A percentile compares a stretch with the other conserved stretches of the same genome.
Conservation (phyloP, 2,329 filamentous ascomycete genomes). For the Sphaerulina musiva region DNA sequence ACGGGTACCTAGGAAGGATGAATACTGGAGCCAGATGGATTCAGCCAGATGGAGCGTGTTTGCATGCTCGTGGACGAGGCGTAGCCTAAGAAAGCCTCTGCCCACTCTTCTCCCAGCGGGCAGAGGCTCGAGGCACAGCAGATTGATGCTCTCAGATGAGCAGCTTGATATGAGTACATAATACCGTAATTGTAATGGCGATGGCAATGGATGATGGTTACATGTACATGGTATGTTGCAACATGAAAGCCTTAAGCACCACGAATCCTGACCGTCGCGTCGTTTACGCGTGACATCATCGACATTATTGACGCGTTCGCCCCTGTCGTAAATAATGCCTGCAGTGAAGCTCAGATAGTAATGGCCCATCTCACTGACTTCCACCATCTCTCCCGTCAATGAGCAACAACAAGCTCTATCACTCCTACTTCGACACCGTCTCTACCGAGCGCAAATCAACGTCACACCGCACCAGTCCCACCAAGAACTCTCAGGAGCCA, state of each 20-base stretch:
- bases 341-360: no score
- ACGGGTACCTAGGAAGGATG: background rate
- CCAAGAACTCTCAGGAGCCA: background rate
- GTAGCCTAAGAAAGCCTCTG: background rate
- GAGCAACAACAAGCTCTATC: background rate
- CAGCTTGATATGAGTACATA: background rate
- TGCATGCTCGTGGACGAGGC: background rate
- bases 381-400: background rate
- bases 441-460: constrained; percentile 2
- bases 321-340: no score
- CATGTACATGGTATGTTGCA: no score
- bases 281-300: no score
- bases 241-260: background rate
- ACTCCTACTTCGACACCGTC: constrained; percentile 9
- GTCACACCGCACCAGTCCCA: background rate
- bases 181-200: background rate
- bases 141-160: no score
- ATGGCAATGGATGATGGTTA: background rate
- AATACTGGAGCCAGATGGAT: background rate
- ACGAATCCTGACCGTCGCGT: background rate
- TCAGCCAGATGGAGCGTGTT: background rate
- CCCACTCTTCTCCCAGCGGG: background rate
- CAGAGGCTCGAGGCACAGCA: background rate
- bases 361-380: background rate
- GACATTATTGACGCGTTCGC: no score